Base-by-base conservation (phyloP, 2,329 filamentous ascomycete species). In the Fusarium ramigenum region DNA sequence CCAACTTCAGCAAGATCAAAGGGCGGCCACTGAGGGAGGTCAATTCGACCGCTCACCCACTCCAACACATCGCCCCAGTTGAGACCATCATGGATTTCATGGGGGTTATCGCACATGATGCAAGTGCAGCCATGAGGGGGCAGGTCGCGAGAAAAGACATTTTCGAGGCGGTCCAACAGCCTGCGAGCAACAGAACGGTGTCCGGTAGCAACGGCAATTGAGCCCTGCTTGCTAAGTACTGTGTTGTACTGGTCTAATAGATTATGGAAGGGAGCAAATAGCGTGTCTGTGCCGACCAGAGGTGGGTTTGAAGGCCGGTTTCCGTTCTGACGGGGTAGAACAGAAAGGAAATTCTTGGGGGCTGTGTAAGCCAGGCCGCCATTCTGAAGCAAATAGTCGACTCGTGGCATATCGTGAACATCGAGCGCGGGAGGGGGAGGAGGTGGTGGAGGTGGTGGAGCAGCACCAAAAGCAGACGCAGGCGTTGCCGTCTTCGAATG, bases 11-110 rank as follows among this genome's bases (percentile, higher is more conserved):
- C 88, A 75, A 95, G 88, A 74, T 93, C 90, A 78, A 98, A 96
- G 0, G 96, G 94, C 28, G 96, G 96, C 96, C 96, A 98, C 21
- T 87, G 84, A 1, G 96, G 95, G 58, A 98, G 87, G 75, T 97
- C 94, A 66, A 94, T 90, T 61, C 96, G 91, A 23, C 96, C 96
- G 72, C 94, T 96, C 18, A 97, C 95, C 79, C 95, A 91, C 82
- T 99, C 96, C 30, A 99, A 84, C 18, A 98, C 95, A 80, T 98
- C 96, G 15, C 96, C 96, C 96, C 96, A 99, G 70, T 94, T 96
- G 36, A 98, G 87, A 5, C 95, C 95, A 62, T 87, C 88, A 70
- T 91, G 89, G 21, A 92, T 88, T 42, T 91, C 87, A 42, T 89
- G 84, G 7, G 84, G 84, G 18, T 83, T 85, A 52, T 92, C 89